A percentile compares a stretch with the other conserved stretches of the same genome.
phyloP scores from a whole-genome alignment of 257 asterid species.

The Nicotiana knightiana region DNA sequence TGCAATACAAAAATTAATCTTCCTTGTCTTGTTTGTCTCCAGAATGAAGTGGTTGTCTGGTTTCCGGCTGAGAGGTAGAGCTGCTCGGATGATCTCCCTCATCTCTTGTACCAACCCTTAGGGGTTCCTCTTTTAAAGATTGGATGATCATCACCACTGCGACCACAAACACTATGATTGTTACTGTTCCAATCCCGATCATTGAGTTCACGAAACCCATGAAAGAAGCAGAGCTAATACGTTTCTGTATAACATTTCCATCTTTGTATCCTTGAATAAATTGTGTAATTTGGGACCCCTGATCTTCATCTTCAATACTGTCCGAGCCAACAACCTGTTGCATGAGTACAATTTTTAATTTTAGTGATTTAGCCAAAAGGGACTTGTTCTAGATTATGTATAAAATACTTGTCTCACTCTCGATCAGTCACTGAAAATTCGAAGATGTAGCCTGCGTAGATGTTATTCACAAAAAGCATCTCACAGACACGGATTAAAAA shows the following conservation, averaged over 20 bases:
- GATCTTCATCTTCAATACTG: constrained; percentile 52
- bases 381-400: neutral
- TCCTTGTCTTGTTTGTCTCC: constrained; percentile 39
- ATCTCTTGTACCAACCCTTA: constrained; percentile 17
- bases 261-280: constrained; percentile 69
- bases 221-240: constrained; percentile 45
- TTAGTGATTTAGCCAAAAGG: neutral
- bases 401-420: neutral
- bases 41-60: constrained; percentile 26
- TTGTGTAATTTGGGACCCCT: constrained; percentile 48
- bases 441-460: neutral
- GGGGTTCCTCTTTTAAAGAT: constrained; percentile 50
- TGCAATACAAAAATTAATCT: constrained; percentile 27
- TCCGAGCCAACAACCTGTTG: constrained; percentile 69
- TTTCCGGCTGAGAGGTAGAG: constrained; percentile 32
- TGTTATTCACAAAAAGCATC: neutral
- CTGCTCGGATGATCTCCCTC: constrained; percentile 23
- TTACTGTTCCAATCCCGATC: constrained; percentile 36
- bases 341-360: neutral
- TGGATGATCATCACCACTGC: constrained; percentile 41
- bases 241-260: constrained; percentile 58
- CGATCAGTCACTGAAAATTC: neutral
- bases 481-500: neutral
- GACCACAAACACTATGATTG: constrained; percentile 35
- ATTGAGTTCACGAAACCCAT: constrained; percentile 48